phyloP scores from a whole-genome alignment of 139 green algal genomes.

The Nannochloris sp. region DNA sequence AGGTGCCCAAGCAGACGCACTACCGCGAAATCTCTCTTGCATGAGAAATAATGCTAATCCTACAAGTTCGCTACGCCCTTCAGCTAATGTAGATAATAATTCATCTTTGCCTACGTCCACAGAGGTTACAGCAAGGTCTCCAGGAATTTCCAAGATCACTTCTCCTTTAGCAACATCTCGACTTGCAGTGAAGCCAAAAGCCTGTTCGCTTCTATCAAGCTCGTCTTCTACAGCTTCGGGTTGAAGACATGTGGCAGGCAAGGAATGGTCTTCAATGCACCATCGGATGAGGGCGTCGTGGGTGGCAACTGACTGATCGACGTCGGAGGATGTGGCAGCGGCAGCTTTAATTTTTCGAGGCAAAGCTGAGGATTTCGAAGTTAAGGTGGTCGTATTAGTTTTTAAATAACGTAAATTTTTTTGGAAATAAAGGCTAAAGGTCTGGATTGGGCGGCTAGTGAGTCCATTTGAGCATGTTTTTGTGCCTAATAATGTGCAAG shows the following conservation, averaged over 20 bases:
- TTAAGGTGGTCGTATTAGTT: too few species aligned
- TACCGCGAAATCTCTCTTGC: slow-evolving; percentile 49
- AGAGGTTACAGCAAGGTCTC: slow-evolving; percentile 60
- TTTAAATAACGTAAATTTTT: too few species aligned
- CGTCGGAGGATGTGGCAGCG: background rate
- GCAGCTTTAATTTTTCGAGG: background rate
- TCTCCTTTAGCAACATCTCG: background rate
- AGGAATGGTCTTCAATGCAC: slow-evolving; percentile 19
- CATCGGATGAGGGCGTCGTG: slow-evolving; percentile 14
- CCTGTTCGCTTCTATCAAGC: background rate
- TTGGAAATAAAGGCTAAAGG: too few species aligned
- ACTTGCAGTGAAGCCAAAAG: background rate
- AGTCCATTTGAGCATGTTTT: too few species aligned
- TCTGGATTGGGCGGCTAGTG: too few species aligned
- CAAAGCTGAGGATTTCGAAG: too few species aligned
- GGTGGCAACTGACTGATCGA: background rate
- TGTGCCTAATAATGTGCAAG: too few species aligned
- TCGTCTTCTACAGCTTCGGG: background rate
- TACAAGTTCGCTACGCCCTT: slow-evolving; percentile 65
- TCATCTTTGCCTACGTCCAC: slow-evolving; percentile 67
- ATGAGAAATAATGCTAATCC: slow-evolving; percentile 83
- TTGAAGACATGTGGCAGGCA: slow-evolving; percentile 9
- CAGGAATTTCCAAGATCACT: slow-evolving; percentile 43
- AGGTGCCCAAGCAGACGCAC: slow-evolving; percentile 4
- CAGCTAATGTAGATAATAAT: slow-evolving; percentile 45